Evolutionary conservation across 192 early-diverging fungal genomes (phyloP), one percentile per base, ranked within the genome.

Genomic region (Coemansia sp.): DNA sequence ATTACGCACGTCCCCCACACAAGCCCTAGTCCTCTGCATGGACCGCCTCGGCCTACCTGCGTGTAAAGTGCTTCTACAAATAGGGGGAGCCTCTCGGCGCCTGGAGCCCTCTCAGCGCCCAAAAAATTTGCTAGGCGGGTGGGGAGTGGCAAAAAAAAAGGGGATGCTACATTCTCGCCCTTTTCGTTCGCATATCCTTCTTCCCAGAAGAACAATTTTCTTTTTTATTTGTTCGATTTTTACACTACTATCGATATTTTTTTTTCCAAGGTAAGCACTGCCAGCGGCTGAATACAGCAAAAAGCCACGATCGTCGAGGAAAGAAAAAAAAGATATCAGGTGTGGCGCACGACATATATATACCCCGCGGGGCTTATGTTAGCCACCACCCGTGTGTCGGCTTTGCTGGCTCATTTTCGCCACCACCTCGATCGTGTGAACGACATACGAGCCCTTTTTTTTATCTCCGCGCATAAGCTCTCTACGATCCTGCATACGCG

Each of bases 191-290:
- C n/a, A 51, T 51, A 20, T 51, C 49, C 49, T 29, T 54, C n/a
- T 54, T 20, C n/a, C 57, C 15, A 16, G 33, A 34, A 51, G 49
- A 59, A 59, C 31, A 59, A 33, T 59, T 59, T 59, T 59, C 1
- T 36, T 59, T 34, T 34, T 34, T 59, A n/a, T 59, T 34, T 59
- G 31, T 31, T 16, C 31, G 13, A 7, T 13, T 43, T 65, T 46
- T 52, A 52, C 44, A 46, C 65, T 52, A 52, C 49, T 67, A 52
- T 67, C 38, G 57, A 59, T 34, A 34, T 59, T 49, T 59, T 59
- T 34, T 34, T n/a, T 16, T 36, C 18, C 57, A 34, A 59, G 57
- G 57, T 59, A 59, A 59, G 57, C 57, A 59, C 57, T 16, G 16
- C 2, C 16, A 8, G 6, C 57, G 57, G 57, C 57, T 34, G 57